phyloP scores from a whole-genome alignment of 2,329 filamentous ascomycete genomes.

The Penicillium sp. region DNA sequence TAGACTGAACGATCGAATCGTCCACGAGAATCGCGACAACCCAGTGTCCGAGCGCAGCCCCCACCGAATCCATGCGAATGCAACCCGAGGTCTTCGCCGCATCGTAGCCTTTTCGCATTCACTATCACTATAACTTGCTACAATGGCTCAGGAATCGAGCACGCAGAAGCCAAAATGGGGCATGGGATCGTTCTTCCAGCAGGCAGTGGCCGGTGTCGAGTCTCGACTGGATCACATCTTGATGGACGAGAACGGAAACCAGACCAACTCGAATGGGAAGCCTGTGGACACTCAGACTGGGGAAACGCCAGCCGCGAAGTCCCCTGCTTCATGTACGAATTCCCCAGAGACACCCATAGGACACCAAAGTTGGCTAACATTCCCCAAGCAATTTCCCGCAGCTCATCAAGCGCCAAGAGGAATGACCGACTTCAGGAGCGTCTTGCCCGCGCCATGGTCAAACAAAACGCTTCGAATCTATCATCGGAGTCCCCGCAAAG shows the following conservation, averaged over 20 bases:
- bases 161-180: constrained; percentile 68
- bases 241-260: constrained; percentile 69
- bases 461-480: constrained; percentile 60
- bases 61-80: constrained; percentile 24
- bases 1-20: not conserved
- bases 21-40: constrained; percentile 2
- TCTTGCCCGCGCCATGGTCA: constrained; percentile 81
- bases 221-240: constrained; percentile 90
- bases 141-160: constrained; percentile 37
- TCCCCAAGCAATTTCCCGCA: constrained; percentile 57
- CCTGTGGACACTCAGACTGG: constrained; percentile 39
- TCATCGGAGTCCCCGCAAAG: constrained; percentile 52
- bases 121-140: constrained; percentile 6
- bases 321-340: constrained; percentile 32
- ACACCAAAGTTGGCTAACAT: constrained; percentile 23
- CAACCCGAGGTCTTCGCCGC: constrained; percentile 20
- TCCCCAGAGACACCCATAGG: not conserved
- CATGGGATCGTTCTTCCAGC: constrained; percentile 69
- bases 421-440: constrained; percentile 88
- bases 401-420: constrained; percentile 63
- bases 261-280: constrained; percentile 28
- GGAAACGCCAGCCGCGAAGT: constrained; percentile 23
- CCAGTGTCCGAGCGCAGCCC: constrained; percentile 15
- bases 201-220: constrained; percentile 91
- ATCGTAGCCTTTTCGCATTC: constrained; percentile 17